These are phyloP conservation scores for Paxillus ammoniavirescens DNA, from an alignment of 768 basidiomycete species.

Conservation along the genomic window DNA sequence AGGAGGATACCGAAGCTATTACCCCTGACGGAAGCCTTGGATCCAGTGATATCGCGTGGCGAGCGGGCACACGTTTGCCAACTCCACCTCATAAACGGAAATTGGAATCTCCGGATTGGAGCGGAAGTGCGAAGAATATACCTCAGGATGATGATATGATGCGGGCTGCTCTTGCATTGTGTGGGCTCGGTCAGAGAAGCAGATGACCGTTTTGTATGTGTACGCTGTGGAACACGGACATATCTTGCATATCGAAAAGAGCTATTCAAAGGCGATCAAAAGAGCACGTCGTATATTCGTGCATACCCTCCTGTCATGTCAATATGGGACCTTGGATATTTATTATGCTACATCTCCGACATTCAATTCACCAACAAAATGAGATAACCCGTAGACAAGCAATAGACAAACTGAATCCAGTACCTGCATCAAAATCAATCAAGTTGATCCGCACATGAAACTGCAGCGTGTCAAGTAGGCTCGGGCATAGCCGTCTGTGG, in stretches of 20 bases:
- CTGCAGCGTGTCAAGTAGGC: too few species aligned
- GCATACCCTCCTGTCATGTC: neutral
- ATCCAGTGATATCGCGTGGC: conserved; percentile 42
- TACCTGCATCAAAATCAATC: too few species aligned
- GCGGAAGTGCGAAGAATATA: conserved; percentile 8
- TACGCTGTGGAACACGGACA: neutral
- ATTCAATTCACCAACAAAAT: too few species aligned
- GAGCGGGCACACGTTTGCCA: neutral
- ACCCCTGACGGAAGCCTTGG: conserved; percentile 58
- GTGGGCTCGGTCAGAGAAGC: conserved; percentile 44
- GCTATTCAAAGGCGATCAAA: neutral
- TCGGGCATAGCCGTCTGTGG: too few species aligned
- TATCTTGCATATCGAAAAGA: neutral
- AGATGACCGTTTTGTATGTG: neutral
- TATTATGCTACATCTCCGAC: too few species aligned
- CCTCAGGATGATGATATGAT: conserved; percentile 64
- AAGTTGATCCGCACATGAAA: too few species aligned
- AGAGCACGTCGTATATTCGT: neutral
- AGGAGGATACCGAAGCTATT: conserved; percentile 62
- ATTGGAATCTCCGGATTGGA: neutral
- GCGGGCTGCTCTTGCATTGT: conserved; percentile 66
- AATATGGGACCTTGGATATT: conserved; percentile 2
- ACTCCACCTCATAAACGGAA: conserved; percentile 1
- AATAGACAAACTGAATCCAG: too few species aligned
- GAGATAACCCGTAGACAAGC: too few species aligned